A percentile compares a stretch with the other conserved stretches of the same genome.
These are phyloP conservation scores for Inonotus obliquus DNA, from an alignment of 1,284 basidiomycete species.

Conservation along the genomic window DNA sequence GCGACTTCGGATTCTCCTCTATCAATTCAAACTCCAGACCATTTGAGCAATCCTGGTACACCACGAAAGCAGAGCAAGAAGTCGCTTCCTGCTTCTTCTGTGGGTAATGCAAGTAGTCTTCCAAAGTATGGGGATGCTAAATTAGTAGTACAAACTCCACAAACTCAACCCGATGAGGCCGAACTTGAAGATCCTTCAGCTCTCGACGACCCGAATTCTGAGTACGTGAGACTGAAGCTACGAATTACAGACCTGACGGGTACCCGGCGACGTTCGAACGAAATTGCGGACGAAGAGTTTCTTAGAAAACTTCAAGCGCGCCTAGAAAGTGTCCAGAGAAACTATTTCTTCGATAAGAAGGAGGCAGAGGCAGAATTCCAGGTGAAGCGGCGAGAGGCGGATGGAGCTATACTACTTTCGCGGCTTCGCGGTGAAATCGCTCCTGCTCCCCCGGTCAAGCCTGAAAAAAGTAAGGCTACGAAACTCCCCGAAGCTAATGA, in stretches of 20 bases:
- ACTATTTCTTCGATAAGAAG: constrained; percentile 73
- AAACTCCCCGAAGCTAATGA: not conserved
- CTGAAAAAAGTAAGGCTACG: not conserved
- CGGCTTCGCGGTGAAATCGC: constrained; percentile 9
- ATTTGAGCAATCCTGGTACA: constrained; percentile 11
- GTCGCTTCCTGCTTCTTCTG: not conserved
- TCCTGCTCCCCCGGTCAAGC: not conserved
- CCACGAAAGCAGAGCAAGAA: constrained; percentile 5
- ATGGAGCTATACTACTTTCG: constrained; percentile 7
- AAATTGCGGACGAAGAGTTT: constrained; percentile 35
- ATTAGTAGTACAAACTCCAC: not conserved
- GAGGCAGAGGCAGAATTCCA: constrained; percentile 63
- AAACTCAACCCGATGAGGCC: not conserved
- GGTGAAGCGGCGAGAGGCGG: constrained; percentile 46
- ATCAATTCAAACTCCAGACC: constrained; percentile 29
- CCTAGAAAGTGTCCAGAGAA: constrained; percentile 51
- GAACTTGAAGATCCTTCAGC: constrained; percentile 28
- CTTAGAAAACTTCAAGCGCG: constrained; percentile 47
- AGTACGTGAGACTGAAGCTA: constrained; percentile 60
- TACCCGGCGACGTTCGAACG: constrained; percentile 28
- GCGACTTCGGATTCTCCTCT: constrained; percentile 23
- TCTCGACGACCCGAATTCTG: constrained; percentile 52
- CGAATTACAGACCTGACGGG: constrained; percentile 44
- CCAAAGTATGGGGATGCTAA: not conserved
- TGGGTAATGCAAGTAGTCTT: not conserved